A percentile compares a stretch with the other conserved stretches of the same genome.
Conservation (phyloP, 169 alveolate species). For the Plasmodium gonderi region DNA sequence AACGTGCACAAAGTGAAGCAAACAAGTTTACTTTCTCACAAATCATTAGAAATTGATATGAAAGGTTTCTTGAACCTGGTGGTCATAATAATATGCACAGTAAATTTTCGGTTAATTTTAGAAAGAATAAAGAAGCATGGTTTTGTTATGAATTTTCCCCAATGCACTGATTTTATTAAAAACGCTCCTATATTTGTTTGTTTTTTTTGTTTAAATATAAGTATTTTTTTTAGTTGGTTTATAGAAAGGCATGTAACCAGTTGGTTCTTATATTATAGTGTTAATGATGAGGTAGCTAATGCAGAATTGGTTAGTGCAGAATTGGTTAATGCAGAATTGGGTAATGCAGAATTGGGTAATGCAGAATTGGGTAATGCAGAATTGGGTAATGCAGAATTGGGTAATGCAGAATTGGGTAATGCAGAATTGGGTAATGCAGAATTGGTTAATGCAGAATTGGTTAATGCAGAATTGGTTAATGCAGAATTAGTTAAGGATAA, state of each 20-base stretch:
- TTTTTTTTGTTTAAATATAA: conserved; percentile 77
- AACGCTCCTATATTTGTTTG: conserved; percentile 48
- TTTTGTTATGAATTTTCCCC: conserved; percentile 79
- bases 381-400: background rate
- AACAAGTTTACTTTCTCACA: conserved; percentile 82
- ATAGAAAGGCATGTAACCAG: conserved; percentile 84
- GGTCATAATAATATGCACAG: conserved; percentile 86
- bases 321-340: background rate
- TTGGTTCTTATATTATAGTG: conserved; percentile 21
- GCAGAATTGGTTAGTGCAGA: no score
- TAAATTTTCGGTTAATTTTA: conserved; percentile 89
- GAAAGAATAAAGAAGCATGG: conserved; percentile 92
- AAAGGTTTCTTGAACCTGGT: conserved; percentile 91
- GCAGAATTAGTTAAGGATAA: background rate
- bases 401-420: background rate
- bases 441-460: background rate
- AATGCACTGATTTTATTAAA: conserved; percentile 75
- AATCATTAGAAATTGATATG: conserved; percentile 82
- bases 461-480: background rate
- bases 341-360: background rate
- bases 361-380: background rate
- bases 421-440: background rate
- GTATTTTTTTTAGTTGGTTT: conserved; percentile 84
- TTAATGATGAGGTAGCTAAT: background rate
- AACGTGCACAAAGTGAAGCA: conserved; percentile 82